These are phyloP conservation scores for Vitis hybrid DNA, from an alignment of 177 flowering plant genomes.

Conservation along the genomic window DNA sequence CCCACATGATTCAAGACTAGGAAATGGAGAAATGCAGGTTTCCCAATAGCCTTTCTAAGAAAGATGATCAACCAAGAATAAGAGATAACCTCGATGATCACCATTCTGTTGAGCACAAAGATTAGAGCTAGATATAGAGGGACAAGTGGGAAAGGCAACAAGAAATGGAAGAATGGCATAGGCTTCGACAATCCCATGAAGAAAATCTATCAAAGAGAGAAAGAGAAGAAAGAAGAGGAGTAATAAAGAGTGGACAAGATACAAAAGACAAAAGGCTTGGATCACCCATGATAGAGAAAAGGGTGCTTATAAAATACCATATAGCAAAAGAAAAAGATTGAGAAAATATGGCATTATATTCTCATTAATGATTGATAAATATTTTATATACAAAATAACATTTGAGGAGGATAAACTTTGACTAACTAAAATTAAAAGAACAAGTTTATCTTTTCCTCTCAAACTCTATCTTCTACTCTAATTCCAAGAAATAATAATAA, in stretches of 20 bases:
- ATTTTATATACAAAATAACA: too few species aligned
- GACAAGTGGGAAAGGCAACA: conserved; percentile 58
- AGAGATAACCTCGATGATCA: conserved; percentile 64
- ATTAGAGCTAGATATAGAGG: conserved; percentile 62
- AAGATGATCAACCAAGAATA: conserved; percentile 53
- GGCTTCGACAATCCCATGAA: conserved; percentile 59
- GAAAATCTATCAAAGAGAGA: conserved; percentile 53
- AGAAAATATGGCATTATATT: too few species aligned
- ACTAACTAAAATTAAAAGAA: too few species aligned
- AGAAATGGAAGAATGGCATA: conserved; percentile 69
- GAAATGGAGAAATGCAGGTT: too few species aligned
- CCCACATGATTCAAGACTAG: too few species aligned
- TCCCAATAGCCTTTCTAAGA: conserved; percentile 16
- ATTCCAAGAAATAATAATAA: too few species aligned
- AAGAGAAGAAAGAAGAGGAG: conserved; percentile 61
- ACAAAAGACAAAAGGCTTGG: conserved; percentile 58
- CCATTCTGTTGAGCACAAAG: conserved; percentile 60
- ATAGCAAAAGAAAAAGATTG: too few species aligned
- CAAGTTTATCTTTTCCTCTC: too few species aligned
- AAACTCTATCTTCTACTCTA: too few species aligned
- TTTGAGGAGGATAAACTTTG: too few species aligned
- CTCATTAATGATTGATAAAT: too few species aligned
- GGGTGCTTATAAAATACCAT: conserved; percentile 19
- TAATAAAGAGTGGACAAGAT: conserved; percentile 49
- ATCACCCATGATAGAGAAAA: conserved; percentile 43